A percentile compares a stretch with the other conserved stretches of the same genome.
Evolutionary conservation across 345 rosid genomes (phyloP).

Genomic region (Rhizophora apiculata): DNA sequence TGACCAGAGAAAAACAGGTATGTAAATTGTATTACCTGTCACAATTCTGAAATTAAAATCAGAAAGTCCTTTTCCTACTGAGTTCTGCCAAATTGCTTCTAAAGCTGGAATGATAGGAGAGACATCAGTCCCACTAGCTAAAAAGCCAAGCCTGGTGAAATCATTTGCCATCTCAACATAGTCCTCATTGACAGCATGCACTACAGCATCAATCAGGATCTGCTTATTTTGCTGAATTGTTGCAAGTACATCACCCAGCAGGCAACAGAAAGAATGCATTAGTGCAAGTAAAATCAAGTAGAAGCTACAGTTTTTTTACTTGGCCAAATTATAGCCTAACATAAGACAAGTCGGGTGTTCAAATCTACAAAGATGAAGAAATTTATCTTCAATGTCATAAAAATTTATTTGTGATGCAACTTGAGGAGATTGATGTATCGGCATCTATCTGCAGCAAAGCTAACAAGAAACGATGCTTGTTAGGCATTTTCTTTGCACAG

Average conservation of each 20-base stretch:
- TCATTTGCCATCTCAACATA: slow-evolving; percentile 98
- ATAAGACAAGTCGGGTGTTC: not conserved
- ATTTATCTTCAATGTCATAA: not conserved
- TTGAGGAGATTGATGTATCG: not conserved
- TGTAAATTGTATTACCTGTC: slow-evolving; percentile 51
- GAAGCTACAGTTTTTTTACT: not conserved
- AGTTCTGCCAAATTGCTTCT: slow-evolving; percentile 99
- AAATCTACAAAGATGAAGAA: not conserved
- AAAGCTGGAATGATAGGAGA: slow-evolving; percentile 94
- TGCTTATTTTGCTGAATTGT: slow-evolving; percentile 92
- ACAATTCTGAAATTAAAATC: slow-evolving; percentile 95
- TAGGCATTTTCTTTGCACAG: not conserved
- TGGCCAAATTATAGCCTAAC: not conserved
- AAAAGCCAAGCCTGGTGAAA: slow-evolving; percentile 98
- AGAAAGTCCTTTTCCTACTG: slow-evolving; percentile 82
- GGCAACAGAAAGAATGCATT: not conserved
- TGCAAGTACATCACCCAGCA: slow-evolving; percentile 12
- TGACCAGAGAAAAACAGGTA: too few relatives aligned
- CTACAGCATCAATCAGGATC: slow-evolving; percentile 94
- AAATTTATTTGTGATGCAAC: not conserved
- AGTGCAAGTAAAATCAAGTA: not conserved
- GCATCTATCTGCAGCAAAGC: not conserved
- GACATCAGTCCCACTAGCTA: slow-evolving; percentile 91
- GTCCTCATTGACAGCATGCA: slow-evolving; percentile 98
- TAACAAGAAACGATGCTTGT: not conserved